A percentile compares a stretch with the other conserved stretches of the same genome.
phyloP scores from a whole-genome alignment of 192 early-diverging fungal genomes.

The Phycomyces blakesleeanus region DNA sequence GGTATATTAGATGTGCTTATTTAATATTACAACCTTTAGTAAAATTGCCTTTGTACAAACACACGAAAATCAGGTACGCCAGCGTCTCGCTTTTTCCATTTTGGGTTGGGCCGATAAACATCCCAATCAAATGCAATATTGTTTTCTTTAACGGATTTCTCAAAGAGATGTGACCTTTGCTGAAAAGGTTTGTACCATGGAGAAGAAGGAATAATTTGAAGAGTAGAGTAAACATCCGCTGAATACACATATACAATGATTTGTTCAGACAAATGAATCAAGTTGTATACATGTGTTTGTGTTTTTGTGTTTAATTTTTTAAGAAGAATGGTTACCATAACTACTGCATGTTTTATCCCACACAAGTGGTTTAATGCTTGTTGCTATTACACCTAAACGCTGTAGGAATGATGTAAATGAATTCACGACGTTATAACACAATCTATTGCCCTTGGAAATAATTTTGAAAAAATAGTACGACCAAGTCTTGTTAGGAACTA shows the following conservation, averaged over 20 bases:
- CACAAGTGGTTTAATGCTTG: not conserved
- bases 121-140: constrained; percentile 32
- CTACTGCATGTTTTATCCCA: constrained; percentile 5
- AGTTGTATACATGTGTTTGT: not conserved
- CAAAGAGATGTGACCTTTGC: not conserved
- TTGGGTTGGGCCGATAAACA: constrained; percentile 40
- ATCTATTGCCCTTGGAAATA: not conserved
- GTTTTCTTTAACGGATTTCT: not conserved
- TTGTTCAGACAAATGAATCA: too few species aligned
- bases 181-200: constrained; percentile 16
- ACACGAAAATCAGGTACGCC: constrained; percentile 42
- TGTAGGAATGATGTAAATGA: too few species aligned
- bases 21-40: not conserved
- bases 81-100: constrained; percentile 46
- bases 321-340: constrained; percentile 15
- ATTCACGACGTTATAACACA: too few species aligned
- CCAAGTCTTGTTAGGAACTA: not conserved
- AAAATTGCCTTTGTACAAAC: constrained; percentile 35
- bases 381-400: too few species aligned
- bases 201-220: constrained; percentile 12
- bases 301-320: not conserved
- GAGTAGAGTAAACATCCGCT: constrained; percentile 13
- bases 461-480: not conserved
- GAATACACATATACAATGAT: too few species aligned
- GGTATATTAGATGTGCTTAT: not conserved